These are phyloP conservation scores for Alternaria brassicae DNA, from an alignment of 2,329 filamentous ascomycete genomes.

Conservation along the genomic window DNA sequence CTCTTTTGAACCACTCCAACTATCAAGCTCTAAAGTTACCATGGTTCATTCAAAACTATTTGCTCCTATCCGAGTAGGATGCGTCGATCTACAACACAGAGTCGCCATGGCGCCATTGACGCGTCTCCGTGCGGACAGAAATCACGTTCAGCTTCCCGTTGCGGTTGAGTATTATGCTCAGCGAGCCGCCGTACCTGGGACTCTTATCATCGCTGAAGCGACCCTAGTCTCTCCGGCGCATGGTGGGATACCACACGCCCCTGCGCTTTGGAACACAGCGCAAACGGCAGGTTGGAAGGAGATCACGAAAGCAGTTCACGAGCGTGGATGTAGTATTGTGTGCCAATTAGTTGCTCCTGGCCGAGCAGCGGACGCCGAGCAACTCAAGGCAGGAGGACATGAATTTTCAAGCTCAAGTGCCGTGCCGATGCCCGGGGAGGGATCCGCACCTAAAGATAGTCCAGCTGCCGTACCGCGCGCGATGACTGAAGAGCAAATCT, in stretches of 20 bases:
- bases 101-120: background rate
- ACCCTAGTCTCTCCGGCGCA: background rate
- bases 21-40: background rate
- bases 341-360: background rate
- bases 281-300: background rate
- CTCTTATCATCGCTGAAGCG: background rate
- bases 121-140: background rate
- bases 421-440: background rate
- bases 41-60: background rate
- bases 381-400: background rate
- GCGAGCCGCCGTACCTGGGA: background rate
- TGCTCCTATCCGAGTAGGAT: background rate
- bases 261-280: background rate
- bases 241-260: background rate
- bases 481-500: conserved; percentile 48
- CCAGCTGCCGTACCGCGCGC: background rate
- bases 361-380: background rate
- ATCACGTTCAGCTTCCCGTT: background rate
- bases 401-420: background rate
- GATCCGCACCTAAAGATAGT: background rate
- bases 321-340: background rate
- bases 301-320: background rate
- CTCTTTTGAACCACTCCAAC: background rate
- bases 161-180: background rate
- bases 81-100: background rate